phyloP scores from a whole-genome alignment of 2,329 filamentous ascomycete species.

The Rachicladosporium sp. region DNA sequence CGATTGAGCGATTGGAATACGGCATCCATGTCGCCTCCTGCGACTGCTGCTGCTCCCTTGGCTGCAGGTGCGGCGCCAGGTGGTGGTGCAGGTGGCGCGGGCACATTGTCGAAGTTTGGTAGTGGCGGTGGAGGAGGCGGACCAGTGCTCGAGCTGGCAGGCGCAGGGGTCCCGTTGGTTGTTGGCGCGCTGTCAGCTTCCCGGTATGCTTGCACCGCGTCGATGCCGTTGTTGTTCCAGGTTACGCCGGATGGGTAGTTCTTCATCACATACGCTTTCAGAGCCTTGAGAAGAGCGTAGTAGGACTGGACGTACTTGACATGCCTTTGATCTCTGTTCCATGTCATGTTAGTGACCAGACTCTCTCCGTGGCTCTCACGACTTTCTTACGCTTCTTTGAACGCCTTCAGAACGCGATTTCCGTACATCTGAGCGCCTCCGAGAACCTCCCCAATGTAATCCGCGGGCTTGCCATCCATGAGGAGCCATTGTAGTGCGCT shows the following conservation, averaged over 20 bases:
- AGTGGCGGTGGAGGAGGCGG: constrained; percentile 54
- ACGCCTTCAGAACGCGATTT: constrained; percentile 83
- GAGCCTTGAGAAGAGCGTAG: constrained; percentile 76
- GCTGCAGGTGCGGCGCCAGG: constrained; percentile 38
- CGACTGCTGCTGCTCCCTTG: constrained; percentile 15
- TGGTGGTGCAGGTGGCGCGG: constrained; percentile 50
- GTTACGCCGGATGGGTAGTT: constrained; percentile 66
- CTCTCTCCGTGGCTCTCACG: not conserved
- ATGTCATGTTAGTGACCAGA: constrained; percentile 4
- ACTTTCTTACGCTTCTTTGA: constrained; percentile 59
- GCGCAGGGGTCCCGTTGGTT: constrained; percentile 33
- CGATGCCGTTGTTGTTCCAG: constrained; percentile 72
- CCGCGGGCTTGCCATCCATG: constrained; percentile 67
- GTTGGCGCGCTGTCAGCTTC: constrained; percentile 37
- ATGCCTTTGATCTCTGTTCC: constrained; percentile 58
- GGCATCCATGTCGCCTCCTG: constrained; percentile 56
- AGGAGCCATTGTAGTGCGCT: constrained; percentile 84
- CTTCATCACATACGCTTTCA: constrained; percentile 73
- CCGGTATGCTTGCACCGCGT: constrained; percentile 58
- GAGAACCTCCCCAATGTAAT: constrained; percentile 73
- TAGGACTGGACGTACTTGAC: constrained; percentile 87
- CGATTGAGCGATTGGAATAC: constrained; percentile 89
- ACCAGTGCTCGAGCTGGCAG: constrained; percentile 41
- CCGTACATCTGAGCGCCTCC: constrained; percentile 85
- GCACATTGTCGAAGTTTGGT: constrained; percentile 28